phyloP scores from a whole-genome alignment of 495 filamentous ascomycete species.

The Hypoxylon cercidicola region DNA sequence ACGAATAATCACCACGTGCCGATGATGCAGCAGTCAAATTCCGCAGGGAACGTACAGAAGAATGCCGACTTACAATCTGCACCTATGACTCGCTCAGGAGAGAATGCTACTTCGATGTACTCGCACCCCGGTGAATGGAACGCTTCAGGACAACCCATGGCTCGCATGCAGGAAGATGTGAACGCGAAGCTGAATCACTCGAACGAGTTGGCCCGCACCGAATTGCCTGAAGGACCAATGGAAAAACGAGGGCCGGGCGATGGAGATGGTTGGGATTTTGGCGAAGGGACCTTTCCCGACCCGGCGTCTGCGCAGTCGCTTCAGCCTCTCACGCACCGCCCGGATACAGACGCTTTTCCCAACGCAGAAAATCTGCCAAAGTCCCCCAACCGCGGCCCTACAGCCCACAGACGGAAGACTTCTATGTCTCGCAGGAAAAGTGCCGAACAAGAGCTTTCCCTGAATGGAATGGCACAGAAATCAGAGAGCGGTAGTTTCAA shows the following conservation, averaged over 20 bases:
- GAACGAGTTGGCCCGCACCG: conserved; percentile 44
- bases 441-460: conserved; percentile 62
- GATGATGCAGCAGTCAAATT: conserved; percentile 53
- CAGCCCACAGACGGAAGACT: conserved; percentile 82
- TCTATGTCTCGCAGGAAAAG: conserved; percentile 70
- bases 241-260: conserved; percentile 58
- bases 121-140: conserved; percentile 56
- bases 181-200: conserved; percentile 66
- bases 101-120: conserved; percentile 46
- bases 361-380: conserved; percentile 82
- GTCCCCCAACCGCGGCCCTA: conserved; percentile 77
- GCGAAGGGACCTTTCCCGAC: conserved; percentile 70
- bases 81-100: conserved; percentile 57
- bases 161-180: conserved; percentile 64
- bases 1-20: conserved; percentile 65
- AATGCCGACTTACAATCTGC: conserved; percentile 53
- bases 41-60: conserved; percentile 50
- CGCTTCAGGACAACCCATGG: conserved; percentile 46
- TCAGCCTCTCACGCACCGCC: conserved; percentile 64
- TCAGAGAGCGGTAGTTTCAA: conserved; percentile 81
- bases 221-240: conserved; percentile 50
- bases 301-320: conserved; percentile 51
- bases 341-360: conserved; percentile 87
- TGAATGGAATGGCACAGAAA: conserved; percentile 57
- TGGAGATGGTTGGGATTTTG: conserved; percentile 91